Evolutionary conservation across 2,329 filamentous ascomycete genomes (phyloP), one percentile per base, ranked within the genome.

Genomic region (Elsinoe perseae): DNA sequence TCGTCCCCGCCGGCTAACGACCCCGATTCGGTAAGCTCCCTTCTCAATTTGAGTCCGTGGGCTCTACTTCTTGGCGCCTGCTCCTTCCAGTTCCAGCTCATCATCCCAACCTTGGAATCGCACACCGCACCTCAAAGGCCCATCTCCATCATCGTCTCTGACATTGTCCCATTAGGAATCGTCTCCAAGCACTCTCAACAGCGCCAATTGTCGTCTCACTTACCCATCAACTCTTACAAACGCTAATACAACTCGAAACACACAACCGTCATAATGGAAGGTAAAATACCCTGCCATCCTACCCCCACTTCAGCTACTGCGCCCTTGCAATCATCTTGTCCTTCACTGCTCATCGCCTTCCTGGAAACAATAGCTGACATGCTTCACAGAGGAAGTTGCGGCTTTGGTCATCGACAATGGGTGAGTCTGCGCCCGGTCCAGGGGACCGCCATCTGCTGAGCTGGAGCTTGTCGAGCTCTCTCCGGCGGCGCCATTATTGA

Each of bases 401-500:
- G 93, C 93, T 79, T 91, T 98, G 89, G 93, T 98, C 80, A 97
- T 98, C 81, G 93, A 98, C 91, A 98, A 98, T 97, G 93, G 93
- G 93, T 98, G 92, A 89, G 91, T 81, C 27, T 56, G 32, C 43
- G 21, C 27, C n/a, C 21, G 18, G 28, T 40, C 42, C 20, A 42
- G 10, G 28, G 48, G n/a, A n/a, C n/a, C 44, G 48, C 32, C 43
- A 36, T 34, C 48, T 21, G 36, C 34, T 44, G 34, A 38, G 21
- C n/a, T 21, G 21, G 20, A 40, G 25, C 40, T 46, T 32, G 40
- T 44, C 12, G 40, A 34, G 25, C 48, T 20, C 16, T 27, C 25
- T 10, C 8, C 40, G n/a, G 16, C 27, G 32, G 48, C 56, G 16
- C 23, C 50, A 43, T n/a, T 32, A 20, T 23, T 25, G 16, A 20